Conservation (phyloP, 2,329 filamentous ascomycete genomes). For the Paraconiothyrium sp. region DNA sequence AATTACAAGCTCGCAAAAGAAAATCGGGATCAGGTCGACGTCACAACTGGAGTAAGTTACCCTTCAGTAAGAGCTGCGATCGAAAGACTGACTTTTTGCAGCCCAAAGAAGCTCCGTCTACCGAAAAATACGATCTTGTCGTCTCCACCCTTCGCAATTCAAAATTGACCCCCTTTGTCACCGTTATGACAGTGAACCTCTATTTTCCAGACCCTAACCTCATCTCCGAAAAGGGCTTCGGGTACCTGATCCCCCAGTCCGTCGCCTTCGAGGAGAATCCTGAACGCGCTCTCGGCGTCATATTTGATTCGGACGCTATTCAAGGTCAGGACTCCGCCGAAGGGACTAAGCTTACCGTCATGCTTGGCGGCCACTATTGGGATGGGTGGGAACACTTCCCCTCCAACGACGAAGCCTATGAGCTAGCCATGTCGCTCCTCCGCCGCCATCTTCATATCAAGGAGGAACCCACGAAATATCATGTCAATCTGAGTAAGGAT, state of each 20-base stretch:
- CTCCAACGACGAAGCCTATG: slow-evolving; percentile 69
- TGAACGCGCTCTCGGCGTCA: slow-evolving; percentile 85
- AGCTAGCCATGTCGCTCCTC: slow-evolving; percentile 75
- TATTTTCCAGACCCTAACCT: slow-evolving; percentile 76
- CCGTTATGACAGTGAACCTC: slow-evolving; percentile 91
- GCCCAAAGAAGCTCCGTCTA: slow-evolving; percentile 25
- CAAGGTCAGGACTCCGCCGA: slow-evolving; percentile 63
- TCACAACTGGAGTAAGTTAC: slow-evolving; percentile 37
- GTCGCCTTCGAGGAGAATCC: slow-evolving; percentile 77
- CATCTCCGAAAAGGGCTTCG: slow-evolving; percentile 77
- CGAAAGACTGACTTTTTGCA: slow-evolving; percentile 25
- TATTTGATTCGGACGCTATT: slow-evolving; percentile 83
- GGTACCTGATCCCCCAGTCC: slow-evolving; percentile 86
- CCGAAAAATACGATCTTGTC: slow-evolving; percentile 39
- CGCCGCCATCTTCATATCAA: slow-evolving; percentile 78
- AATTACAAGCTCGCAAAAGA: slow-evolving; percentile 28
- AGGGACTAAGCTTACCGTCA: slow-evolving; percentile 90
- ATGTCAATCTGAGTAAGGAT: slow-evolving; percentile 69
- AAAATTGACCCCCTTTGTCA: slow-evolving; percentile 70
- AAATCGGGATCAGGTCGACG: slow-evolving; percentile 28
- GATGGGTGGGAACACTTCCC: slow-evolving; percentile 71
- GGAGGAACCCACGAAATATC: slow-evolving; percentile 67
- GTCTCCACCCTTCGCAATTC: slow-evolving; percentile 53
- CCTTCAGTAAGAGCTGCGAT: not conserved
- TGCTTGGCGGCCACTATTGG: slow-evolving; percentile 96